Percentiles rank a stretch among this genome's conserved stretches.
Evolutionary conservation across 2,329 filamentous ascomycete species (phyloP).

Genomic region (Colletotrichum sp.): DNA sequence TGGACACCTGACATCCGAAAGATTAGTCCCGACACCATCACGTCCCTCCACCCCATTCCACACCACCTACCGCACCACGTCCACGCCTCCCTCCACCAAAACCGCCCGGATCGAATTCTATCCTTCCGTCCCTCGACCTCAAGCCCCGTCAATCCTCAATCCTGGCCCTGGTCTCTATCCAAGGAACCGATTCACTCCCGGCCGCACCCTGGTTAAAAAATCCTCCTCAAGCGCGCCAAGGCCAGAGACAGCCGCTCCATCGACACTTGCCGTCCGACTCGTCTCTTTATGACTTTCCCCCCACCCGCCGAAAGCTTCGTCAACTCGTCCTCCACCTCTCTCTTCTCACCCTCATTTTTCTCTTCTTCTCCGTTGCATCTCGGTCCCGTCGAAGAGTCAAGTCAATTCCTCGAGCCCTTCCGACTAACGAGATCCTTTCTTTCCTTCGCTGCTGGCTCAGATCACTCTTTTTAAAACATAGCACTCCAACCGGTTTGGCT

Average conservation of each 20-base stretch:
- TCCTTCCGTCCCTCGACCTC: conserved; percentile 2
- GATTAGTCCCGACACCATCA: conserved; percentile 5
- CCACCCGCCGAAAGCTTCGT: conserved; percentile 29
- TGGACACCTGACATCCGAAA: conserved; percentile 41
- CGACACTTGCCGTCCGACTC: conserved; percentile 2
- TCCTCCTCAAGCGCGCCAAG: conserved; percentile 13
- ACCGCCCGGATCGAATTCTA: conserved; percentile 13
- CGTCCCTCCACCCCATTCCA: neutral
- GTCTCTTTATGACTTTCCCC: conserved; percentile 45
- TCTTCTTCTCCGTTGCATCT: conserved; percentile 36
- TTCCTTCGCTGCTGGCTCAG: conserved; percentile 66
- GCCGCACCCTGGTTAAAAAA: conserved; percentile 17
- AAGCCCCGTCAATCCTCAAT: neutral
- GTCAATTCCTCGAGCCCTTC: conserved; percentile 36
- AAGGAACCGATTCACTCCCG: conserved; percentile 11
- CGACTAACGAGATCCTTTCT: conserved; percentile 39
- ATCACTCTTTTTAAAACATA: conserved; percentile 42
- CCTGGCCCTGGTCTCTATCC: neutral
- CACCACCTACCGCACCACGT: neutral
- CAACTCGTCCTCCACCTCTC: conserved; percentile 24
- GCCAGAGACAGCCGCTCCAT: neutral
- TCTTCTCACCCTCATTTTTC: conserved; percentile 32
- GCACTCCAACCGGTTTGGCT: conserved; percentile 6
- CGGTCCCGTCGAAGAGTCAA: conserved; percentile 52
- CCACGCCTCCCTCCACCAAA: neutral